Conservation (phyloP, 768 basidiomycete genomes). For the Leccinum fibrillosum region DNA sequence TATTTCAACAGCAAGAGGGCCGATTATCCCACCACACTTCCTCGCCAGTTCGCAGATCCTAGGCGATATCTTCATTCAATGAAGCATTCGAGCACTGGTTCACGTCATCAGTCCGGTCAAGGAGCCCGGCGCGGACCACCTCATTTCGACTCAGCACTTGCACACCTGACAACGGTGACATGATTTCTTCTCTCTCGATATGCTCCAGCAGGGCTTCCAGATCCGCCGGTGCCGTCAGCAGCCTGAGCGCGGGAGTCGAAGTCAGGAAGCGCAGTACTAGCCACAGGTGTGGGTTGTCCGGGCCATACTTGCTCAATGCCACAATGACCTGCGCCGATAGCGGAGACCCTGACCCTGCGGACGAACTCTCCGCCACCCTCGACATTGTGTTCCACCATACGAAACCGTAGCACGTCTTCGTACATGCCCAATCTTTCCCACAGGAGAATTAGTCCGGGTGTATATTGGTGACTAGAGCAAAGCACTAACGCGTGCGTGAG, state of each 20-base stretch:
- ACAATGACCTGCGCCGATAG: conserved; percentile 53
- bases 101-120: conserved; percentile 41
- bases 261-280: conserved; percentile 90
- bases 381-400: conserved; percentile 68
- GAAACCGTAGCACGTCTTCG: conserved; percentile 90
- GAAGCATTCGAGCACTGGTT: no score
- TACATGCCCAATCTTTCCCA: conserved; percentile 97
- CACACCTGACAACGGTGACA: conserved; percentile 87
- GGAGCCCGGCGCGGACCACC: conserved; percentile 86
- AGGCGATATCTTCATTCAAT: no score
- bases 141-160: conserved; percentile 86
- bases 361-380: not conserved
- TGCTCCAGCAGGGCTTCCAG: conserved; percentile 67
- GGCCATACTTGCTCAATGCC: conserved; percentile 74
- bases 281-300: conserved; percentile 70
- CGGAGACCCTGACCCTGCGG: conserved; percentile 28
- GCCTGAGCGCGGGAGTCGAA: conserved; percentile 53
- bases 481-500: conserved; percentile 88
- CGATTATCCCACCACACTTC: conserved; percentile 6
- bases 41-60: conserved; percentile 13
- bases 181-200: conserved; percentile 77
- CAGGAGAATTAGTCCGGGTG: conserved; percentile 78
- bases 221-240: conserved; percentile 70
- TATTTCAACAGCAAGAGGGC: conserved; percentile 22
- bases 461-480: conserved; percentile 82